These are phyloP conservation scores for Ustilago shanxiensis DNA, from an alignment of 1,284 basidiomycete genomes.

Conservation along the genomic window DNA sequence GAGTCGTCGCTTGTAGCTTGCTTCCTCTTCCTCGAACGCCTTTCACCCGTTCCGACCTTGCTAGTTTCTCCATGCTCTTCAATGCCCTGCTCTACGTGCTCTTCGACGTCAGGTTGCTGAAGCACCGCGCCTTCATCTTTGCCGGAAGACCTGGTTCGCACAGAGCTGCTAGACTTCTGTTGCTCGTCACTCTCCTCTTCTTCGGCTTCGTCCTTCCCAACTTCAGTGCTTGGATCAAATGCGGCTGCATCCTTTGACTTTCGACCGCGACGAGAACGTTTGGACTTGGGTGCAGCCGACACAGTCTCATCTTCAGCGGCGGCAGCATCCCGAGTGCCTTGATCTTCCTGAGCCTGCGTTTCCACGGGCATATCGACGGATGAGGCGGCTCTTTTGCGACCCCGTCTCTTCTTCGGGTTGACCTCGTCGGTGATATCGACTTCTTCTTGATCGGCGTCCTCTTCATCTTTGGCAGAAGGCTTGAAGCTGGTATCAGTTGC, in stretches of 20 bases:
- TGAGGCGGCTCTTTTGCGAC: slow-evolving; percentile 20
- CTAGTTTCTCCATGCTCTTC: background rate
- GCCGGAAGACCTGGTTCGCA: background rate
- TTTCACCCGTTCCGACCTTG: slow-evolving; percentile 10
- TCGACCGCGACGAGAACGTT: slow-evolving; percentile 22
- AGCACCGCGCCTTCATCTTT: slow-evolving; percentile 6
- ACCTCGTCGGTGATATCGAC: slow-evolving; percentile 1
- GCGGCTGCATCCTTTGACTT: slow-evolving; percentile 13
- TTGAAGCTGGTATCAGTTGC: background rate
- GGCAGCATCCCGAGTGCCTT: slow-evolving; percentile 21
- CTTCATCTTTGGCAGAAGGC: background rate
- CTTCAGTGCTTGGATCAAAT: background rate
- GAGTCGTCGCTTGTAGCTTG: slow-evolving; percentile 7
- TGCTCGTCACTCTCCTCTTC: background rate
- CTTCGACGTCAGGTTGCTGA: slow-evolving; percentile 5
- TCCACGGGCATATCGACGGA: background rate
- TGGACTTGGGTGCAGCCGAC: background rate
- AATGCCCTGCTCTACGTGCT: background rate
- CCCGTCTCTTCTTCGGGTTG: slow-evolving; percentile 18
- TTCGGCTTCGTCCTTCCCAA: background rate
- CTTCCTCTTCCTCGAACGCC: slow-evolving; percentile 27
- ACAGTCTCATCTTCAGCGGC: slow-evolving; percentile 14
- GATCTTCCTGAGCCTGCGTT: background rate
- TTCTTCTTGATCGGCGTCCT: background rate
- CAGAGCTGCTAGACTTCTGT: background rate